Conservation (phyloP, 768 basidiomycete species). For the Daedaleopsis sinensis region DNA sequence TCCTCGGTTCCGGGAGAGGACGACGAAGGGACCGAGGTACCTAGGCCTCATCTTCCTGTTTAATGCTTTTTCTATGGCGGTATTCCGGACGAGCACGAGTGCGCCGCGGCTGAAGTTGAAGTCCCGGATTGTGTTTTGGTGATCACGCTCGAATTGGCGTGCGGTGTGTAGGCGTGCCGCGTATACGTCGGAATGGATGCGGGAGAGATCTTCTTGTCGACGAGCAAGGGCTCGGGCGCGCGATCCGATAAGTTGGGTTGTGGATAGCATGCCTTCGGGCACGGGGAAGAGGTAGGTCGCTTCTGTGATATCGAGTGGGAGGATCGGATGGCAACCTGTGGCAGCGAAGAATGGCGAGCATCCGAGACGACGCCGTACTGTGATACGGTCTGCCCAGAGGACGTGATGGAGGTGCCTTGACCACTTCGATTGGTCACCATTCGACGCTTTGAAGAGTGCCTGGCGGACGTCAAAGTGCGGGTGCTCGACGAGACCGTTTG, state of each 20-base stretch:
- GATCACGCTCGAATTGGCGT: constrained; percentile 15
- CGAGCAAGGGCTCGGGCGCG: constrained; percentile 7
- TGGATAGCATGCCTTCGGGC: constrained; percentile 11
- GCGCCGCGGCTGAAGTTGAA: constrained; percentile 28
- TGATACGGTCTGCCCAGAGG: constrained; percentile 43
- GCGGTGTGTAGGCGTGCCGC: constrained; percentile 1
- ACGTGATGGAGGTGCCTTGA: constrained; percentile 24
- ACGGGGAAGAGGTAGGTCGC: constrained; percentile 20
- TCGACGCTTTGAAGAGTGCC: constrained; percentile 37
- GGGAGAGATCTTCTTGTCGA: background rate
- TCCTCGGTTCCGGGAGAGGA: constrained; percentile 22
- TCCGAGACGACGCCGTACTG: constrained; percentile 31
- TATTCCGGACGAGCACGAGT: constrained; percentile 29
- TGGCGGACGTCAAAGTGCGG: constrained; percentile 35
- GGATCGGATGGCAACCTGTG: constrained; percentile 20
- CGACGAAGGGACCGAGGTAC: constrained; percentile 28
- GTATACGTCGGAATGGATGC: background rate
- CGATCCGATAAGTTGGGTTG: constrained; percentile 3
- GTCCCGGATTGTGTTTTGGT: constrained; percentile 18
- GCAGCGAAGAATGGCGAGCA: constrained; percentile 33
- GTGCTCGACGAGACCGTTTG: constrained; percentile 43
- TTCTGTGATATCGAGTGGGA: constrained; percentile 25
- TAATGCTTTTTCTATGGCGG: constrained; percentile 19
- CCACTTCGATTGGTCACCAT: constrained; percentile 25
- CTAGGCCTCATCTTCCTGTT: constrained; percentile 25